Evolutionary conservation across 208 protist species (phyloP).

Genomic region (Crithidia fasciculata): DNA sequence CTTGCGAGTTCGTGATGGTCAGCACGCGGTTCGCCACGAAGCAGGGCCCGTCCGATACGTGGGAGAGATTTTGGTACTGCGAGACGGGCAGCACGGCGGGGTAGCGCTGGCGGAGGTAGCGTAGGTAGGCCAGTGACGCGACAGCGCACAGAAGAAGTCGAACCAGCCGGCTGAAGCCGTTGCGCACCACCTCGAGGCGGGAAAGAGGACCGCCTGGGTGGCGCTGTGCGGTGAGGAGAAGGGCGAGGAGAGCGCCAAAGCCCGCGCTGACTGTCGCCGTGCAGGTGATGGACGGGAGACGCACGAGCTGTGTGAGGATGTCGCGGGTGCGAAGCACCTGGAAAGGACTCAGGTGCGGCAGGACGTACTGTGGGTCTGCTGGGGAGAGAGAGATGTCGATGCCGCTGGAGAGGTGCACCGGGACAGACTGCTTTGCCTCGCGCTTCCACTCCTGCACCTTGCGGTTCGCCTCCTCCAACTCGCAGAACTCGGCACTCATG

Average conservation of each 20-base stretch:
- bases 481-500: conserved; percentile 12
- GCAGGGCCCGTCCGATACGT: conserved; percentile 41
- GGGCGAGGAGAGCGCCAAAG: conserved; percentile 38
- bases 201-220: not conserved
- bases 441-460: conserved; percentile 56
- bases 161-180: not conserved
- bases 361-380: conserved; percentile 23
- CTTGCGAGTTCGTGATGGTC: conserved; percentile 72
- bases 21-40: conserved; percentile 58
- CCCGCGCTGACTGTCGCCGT: conserved; percentile 42
- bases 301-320: conserved; percentile 38
- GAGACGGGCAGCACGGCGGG: conserved; percentile 34
- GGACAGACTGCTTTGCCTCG: conserved; percentile 31
- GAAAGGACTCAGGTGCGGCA: conserved; percentile 48
- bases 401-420: conserved; percentile 26
- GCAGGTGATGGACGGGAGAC: conserved; percentile 38
- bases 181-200: not conserved
- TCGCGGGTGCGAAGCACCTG: conserved; percentile 36
- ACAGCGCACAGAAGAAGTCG: conserved; percentile 10
- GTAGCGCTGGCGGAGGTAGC: conserved; percentile 41
- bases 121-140: conserved; percentile 17
- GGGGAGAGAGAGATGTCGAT: conserved; percentile 53
- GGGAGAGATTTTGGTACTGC: conserved; percentile 52
- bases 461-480: conserved; percentile 35
- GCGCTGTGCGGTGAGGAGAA: conserved; percentile 25